These are phyloP conservation scores for Penicillium subrubescens DNA, from an alignment of 495 filamentous ascomycete species.

Conservation along the genomic window DNA sequence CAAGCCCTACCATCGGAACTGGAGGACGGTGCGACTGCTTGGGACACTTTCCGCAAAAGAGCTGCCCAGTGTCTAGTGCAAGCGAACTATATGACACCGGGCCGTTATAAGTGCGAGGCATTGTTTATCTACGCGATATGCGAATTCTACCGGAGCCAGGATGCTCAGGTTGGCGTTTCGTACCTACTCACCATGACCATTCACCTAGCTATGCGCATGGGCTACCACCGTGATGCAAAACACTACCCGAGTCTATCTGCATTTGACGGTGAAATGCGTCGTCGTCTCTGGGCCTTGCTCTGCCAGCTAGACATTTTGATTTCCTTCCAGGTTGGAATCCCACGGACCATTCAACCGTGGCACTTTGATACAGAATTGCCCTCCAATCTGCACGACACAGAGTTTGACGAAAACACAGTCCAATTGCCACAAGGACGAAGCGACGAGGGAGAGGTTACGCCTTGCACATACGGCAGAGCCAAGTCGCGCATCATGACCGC, in stretches of 20 bases:
- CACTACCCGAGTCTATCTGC: conserved; percentile 40
- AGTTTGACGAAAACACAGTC: conserved; percentile 40
- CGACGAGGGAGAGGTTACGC: conserved; percentile 38
- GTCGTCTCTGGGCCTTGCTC: conserved; percentile 43
- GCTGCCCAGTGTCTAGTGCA: conserved; percentile 37
- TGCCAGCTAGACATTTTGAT: conserved; percentile 46
- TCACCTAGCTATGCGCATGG: conserved; percentile 47
- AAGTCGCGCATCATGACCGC: conserved; percentile 45
- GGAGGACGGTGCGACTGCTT: conserved; percentile 19
- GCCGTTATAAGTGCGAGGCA: conserved; percentile 39
- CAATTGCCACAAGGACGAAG: conserved; percentile 42
- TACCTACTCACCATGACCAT: conserved; percentile 42
- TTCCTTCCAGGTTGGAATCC: conserved; percentile 49
- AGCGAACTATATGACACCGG: conserved; percentile 38
- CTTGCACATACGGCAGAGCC: conserved; percentile 37
- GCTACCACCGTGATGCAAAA: conserved; percentile 48
- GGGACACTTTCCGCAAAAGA: conserved; percentile 30
- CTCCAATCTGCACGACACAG: conserved; percentile 44
- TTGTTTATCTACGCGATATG: conserved; percentile 40
- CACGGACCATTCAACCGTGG: conserved; percentile 45
- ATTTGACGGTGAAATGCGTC: conserved; percentile 48
- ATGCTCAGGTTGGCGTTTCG: conserved; percentile 39
- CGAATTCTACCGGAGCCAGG: conserved; percentile 41
- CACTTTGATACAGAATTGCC: conserved; percentile 47
- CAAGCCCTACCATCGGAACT: conserved; percentile 29